These are phyloP conservation scores for Bothia castanella DNA, from an alignment of 1,284 basidiomycete genomes.

Conservation along the genomic window DNA sequence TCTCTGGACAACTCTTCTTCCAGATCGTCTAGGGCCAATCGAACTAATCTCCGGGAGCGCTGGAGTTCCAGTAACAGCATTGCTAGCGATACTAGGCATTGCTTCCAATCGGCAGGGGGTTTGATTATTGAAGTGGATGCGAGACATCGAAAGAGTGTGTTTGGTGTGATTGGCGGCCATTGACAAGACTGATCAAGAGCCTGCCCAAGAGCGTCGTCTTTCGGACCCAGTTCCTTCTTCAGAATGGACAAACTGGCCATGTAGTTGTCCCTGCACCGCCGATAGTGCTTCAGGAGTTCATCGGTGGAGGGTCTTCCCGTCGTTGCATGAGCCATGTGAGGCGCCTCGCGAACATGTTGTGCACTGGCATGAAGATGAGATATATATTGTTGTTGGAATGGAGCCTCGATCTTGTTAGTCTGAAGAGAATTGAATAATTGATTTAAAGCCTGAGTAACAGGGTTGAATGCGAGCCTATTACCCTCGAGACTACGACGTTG, in stretches of 20 bases:
- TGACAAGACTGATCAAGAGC: too few relatives aligned
- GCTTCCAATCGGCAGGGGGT: slow-evolving; percentile 26
- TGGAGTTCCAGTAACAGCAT: slow-evolving; percentile 32
- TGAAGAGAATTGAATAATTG: neutral
- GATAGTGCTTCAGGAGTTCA: neutral
- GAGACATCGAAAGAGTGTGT: too few relatives aligned
- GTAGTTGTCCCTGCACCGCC: too few relatives aligned
- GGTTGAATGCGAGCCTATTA: neutral
- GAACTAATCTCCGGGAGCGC: slow-evolving; percentile 4
- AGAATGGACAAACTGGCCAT: too few relatives aligned
- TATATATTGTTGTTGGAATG: neutral
- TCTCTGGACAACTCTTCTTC: too few relatives aligned
- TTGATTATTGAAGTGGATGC: neutral
- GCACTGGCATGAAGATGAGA: neutral
- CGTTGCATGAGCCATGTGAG: neutral
- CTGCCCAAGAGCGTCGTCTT: too few relatives aligned
- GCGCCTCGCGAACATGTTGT: neutral
- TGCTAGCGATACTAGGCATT: slow-evolving; percentile 26
- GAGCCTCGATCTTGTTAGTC: neutral
- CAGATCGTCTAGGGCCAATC: neutral
- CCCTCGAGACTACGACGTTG: neutral
- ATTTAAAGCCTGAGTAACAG: neutral
- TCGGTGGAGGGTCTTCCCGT: neutral
- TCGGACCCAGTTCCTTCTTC: too few relatives aligned
- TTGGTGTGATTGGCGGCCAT: too few relatives aligned